Percentiles rank a stretch among this genome's conserved stretches.
phyloP scores from a whole-genome alignment of 805 yeast species.

The Cyberlindnera meyerae region DNA sequence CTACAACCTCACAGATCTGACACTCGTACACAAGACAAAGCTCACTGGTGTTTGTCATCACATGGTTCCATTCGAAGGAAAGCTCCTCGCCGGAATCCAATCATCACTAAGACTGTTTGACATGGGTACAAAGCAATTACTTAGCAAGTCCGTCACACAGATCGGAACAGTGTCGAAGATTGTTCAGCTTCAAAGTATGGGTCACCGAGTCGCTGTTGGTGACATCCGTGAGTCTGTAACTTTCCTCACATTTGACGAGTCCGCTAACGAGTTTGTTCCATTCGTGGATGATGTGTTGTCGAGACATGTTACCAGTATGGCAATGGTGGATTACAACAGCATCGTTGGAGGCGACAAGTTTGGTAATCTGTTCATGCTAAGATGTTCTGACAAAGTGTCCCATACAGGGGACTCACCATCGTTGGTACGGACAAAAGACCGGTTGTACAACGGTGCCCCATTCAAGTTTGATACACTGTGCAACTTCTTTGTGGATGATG shows the following conservation, averaged over 20 bases:
- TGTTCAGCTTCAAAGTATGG: constrained; percentile 45
- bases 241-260: constrained; percentile 46
- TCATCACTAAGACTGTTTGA: constrained; percentile 56
- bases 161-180: constrained; percentile 45
- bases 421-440: constrained; percentile 30
- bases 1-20: constrained; percentile 33
- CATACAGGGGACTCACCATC: constrained; percentile 44
- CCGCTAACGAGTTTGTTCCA: constrained; percentile 47
- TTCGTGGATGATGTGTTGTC: constrained; percentile 66
- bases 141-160: constrained; percentile 54
- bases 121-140: constrained; percentile 73
- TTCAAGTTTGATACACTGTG: constrained; percentile 45
- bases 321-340: constrained; percentile 68
- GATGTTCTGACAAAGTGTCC: constrained; percentile 51
- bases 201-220: constrained; percentile 59
- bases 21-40: constrained; percentile 55
- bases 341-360: constrained; percentile 82
- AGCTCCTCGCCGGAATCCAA: constrained; percentile 54
- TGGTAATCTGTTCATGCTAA: constrained; percentile 69
- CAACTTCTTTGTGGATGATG: constrained; percentile 67
- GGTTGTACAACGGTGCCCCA: constrained; percentile 45
- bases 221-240: constrained; percentile 68
- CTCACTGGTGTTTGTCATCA: constrained; percentile 45
- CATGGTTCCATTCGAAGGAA: constrained; percentile 52
- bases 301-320: constrained; percentile 59